Evolutionary conservation across 139 green algal genomes (phyloP).

Genomic region (Asterochloris erici): DNA sequence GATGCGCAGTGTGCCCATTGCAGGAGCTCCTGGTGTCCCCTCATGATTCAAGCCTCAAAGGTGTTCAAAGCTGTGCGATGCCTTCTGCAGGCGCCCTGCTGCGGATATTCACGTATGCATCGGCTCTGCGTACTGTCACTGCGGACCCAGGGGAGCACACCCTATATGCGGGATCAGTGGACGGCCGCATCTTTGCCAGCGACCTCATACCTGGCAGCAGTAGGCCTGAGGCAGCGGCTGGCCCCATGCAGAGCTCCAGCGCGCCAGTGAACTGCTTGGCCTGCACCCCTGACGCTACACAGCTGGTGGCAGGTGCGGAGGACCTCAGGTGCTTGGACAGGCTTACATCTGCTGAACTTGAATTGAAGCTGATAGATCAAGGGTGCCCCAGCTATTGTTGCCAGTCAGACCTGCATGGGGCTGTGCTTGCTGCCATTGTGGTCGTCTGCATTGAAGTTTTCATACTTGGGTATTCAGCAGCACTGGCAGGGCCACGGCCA

Average conservation of each 20-base stretch:
- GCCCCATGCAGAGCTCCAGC: constrained; percentile 48
- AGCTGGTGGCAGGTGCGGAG: constrained; percentile 51
- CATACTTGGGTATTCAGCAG: no score
- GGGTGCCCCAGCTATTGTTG: no score
- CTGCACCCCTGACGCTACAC: constrained; percentile 49
- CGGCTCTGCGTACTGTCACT: constrained; percentile 43
- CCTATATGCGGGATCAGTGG: constrained; percentile 67
- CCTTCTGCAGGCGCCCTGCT: constrained; percentile 48
- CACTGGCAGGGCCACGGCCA: no score
- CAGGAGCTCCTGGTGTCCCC: no score
- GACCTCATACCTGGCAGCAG: constrained; percentile 33
- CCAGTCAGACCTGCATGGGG: no score
- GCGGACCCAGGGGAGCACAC: constrained; percentile 65
- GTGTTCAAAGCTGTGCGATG: no score
- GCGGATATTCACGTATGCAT: constrained; percentile 52
- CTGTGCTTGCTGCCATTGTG: no score
- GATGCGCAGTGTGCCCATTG: no score
- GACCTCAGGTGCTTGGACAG: not conserved
- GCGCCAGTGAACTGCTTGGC: constrained; percentile 48
- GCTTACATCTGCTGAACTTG: no score
- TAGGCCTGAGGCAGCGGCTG: not conserved
- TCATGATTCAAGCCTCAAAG: no score
- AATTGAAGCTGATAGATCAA: no score
- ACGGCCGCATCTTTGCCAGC: constrained; percentile 79
- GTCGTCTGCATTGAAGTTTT: no score